phyloP scores from a whole-genome alignment of 108 stramenopile genomes.

The Pseudonitzschia pungens region DNA sequence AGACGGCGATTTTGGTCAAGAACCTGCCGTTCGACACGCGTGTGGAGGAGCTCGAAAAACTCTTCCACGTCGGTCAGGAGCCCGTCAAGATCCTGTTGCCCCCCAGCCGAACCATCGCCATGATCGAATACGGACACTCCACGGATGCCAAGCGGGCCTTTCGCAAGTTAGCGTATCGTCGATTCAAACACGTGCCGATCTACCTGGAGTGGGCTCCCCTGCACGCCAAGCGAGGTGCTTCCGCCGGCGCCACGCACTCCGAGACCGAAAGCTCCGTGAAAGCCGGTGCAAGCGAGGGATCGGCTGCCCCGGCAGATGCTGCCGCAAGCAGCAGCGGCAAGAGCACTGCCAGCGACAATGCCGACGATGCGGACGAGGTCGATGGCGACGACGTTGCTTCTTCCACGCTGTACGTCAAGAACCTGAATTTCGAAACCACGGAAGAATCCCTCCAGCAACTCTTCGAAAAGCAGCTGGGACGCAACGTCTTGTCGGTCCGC shows the following conservation, averaged over 20 bases:
- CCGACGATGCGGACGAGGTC: constrained; percentile 18
- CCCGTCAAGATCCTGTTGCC: constrained; percentile 78
- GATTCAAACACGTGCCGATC: constrained; percentile 94
- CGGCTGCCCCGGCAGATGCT: not conserved
- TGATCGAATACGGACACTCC: constrained; percentile 89
- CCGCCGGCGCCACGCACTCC: too few relatives aligned
- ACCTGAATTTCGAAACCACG: constrained; percentile 90
- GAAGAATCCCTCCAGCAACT: constrained; percentile 71
- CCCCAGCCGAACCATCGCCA: constrained; percentile 85
- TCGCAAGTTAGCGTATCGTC: constrained; percentile 87
- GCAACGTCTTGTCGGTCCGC: constrained; percentile 71
- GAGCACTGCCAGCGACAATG: not conserved
- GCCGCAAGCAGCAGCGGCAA: not conserved
- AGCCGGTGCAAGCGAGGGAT: not conserved
- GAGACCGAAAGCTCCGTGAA: not conserved
- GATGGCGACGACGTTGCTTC: constrained; percentile 13
- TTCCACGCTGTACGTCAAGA: constrained; percentile 92
- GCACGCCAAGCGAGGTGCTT: constrained; percentile 32
- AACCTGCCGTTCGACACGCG: constrained; percentile 92
- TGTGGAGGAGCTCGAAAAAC: constrained; percentile 80
- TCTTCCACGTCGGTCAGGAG: constrained; percentile 80
- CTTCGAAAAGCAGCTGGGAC: constrained; percentile 57
- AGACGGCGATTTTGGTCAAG: constrained; percentile 90
- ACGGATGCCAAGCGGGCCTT: constrained; percentile 92
- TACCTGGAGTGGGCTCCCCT: constrained; percentile 98